These are phyloP conservation scores for Saccharum spontaneum DNA, from an alignment of 176 grass and related monocot genomes.

Conservation along the genomic window DNA sequence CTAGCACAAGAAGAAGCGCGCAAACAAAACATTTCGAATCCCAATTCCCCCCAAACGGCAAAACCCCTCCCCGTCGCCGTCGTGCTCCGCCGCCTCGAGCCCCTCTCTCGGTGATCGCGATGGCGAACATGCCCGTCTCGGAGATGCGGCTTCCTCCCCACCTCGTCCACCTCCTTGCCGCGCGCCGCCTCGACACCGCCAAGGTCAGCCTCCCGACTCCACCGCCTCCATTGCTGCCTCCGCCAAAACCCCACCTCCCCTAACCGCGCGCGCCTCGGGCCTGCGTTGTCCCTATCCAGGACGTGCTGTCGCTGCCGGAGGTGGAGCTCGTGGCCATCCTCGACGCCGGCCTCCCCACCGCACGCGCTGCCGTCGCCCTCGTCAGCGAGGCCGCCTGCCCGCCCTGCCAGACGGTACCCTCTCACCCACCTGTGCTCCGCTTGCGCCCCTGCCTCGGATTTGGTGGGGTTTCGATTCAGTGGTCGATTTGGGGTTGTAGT, in stretches of 20 bases:
- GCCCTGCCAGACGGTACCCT: conserved; percentile 73
- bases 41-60: not conserved
- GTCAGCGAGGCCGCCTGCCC: conserved; percentile 85
- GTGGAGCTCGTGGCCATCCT: conserved; percentile 76
- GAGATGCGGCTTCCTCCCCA: conserved; percentile 73
- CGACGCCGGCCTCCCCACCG: conserved; percentile 48
- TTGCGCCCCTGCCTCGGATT: not conserved
- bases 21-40: conserved; percentile 24
- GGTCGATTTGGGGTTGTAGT: not conserved
- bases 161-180: conserved; percentile 72
- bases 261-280: not conserved
- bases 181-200: conserved; percentile 74
- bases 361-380: conserved; percentile 52
- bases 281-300: conserved; percentile 37
- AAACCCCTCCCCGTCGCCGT: not conserved
- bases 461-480: not conserved
- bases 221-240: not conserved
- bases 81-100: not conserved
- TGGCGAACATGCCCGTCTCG: conserved; percentile 83
- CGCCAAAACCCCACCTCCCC: not conserved
- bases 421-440: not conserved
- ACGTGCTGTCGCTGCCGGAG: conserved; percentile 88
- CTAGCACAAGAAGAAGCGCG: conserved; percentile 16
- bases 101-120: conserved; percentile 18
- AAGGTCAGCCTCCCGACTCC: conserved; percentile 44